phyloP scores from a whole-genome alignment of 139 green algal genomes.

The Parachlorella kessleri region DNA sequence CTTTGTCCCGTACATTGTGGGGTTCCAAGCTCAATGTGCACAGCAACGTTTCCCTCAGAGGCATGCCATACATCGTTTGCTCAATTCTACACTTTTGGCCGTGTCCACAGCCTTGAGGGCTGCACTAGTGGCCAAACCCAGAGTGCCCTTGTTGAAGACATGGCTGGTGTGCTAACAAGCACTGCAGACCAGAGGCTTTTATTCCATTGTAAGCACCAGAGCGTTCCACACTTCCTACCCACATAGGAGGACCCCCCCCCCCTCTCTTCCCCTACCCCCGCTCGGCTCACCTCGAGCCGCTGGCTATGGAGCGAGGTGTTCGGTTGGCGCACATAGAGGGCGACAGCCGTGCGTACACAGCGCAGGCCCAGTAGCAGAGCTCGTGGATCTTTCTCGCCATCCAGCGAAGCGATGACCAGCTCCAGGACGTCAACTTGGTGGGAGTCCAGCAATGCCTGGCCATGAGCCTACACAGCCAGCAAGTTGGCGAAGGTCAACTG shows the following conservation, averaged over 20 bases:
- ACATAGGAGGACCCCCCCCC: not conserved
- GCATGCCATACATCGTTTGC: not conserved
- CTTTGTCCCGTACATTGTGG: too few relatives aligned
- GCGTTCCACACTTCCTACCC: not conserved
- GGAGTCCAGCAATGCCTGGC: constrained; percentile 12
- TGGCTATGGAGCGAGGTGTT: constrained; percentile 6
- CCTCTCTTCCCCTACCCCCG: not conserved
- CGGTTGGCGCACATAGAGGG: constrained; percentile 14
- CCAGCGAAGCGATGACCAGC: constrained; percentile 46
- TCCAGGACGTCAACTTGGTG: constrained; percentile 31
- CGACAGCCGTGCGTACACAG: constrained; percentile 8
- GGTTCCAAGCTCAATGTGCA: not conserved
- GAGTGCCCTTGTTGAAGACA: not conserved
- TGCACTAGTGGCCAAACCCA: not conserved
- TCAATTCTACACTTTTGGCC: not conserved
- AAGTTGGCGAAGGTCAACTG: too few relatives aligned
- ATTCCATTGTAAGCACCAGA: not conserved
- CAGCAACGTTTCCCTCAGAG: not conserved
- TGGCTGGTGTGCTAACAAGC: too few relatives aligned
- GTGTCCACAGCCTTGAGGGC: not conserved
- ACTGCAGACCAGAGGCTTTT: not conserved
- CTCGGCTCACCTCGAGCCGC: constrained; percentile 19
- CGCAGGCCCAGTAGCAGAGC: constrained; percentile 81
- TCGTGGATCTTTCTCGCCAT: constrained; percentile 92
- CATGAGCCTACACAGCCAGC: not conserved